Evolutionary conservation across 306 rosid genomes (phyloP).

Genomic region (Albizia julibrissin): DNA sequence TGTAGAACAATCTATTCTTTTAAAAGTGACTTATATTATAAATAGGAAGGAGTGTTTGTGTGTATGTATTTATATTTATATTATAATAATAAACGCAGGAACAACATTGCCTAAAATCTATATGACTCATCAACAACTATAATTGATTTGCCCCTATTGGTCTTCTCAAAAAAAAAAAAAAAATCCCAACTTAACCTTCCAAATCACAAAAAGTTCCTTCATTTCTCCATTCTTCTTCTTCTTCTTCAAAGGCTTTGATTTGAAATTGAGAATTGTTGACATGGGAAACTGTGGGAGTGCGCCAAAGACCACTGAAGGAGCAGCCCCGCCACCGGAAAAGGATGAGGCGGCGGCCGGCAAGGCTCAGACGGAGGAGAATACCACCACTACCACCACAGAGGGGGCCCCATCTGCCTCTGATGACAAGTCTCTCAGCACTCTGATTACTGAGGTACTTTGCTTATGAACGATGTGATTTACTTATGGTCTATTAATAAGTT

Average conservation of each 20-base stretch:
- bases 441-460: conserved; percentile 33
- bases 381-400: background rate
- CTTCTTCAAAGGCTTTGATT: conserved; percentile 1
- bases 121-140: background rate
- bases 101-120: background rate
- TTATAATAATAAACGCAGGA: background rate
- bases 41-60: no score
- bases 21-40: no score
- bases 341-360: conserved; percentile 13
- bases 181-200: background rate
- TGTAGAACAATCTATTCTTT: no score
- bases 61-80: no score
- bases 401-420: background rate
- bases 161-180: background rate
- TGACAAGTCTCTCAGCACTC: conserved; percentile 34
- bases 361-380: conserved; percentile 9
- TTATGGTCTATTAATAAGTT: background rate
- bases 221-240: background rate
- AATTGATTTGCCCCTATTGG: background rate
- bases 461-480: background rate
- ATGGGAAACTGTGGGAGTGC: conserved; percentile 48
- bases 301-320: conserved; percentile 37
- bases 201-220: background rate
- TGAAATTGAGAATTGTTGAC: background rate
- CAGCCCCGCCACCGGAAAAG: conserved; percentile 28